These are phyloP conservation scores for Coemansia sp. DNA, from an alignment of 192 early-diverging fungal species.

Conservation along the genomic window DNA sequence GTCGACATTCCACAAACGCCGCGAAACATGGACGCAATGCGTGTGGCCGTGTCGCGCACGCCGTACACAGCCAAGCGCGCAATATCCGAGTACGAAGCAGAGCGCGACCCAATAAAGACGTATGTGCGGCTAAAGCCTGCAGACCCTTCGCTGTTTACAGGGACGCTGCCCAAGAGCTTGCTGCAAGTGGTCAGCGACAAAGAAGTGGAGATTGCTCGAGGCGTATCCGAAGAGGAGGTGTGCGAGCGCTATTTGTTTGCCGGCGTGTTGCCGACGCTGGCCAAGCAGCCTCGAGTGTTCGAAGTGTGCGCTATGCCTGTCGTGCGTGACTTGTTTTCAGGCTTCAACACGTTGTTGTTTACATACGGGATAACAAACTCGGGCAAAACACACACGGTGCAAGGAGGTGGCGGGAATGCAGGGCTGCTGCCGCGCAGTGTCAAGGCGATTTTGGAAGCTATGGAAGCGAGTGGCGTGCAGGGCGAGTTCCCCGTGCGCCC, in stretches of 20 bases:
- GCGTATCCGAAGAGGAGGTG: conserved; percentile 26
- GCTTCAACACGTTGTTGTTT: conserved; percentile 67
- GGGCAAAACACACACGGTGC: conserved; percentile 70
- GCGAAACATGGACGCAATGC: conserved; percentile 16
- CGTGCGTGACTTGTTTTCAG: conserved; percentile 55
- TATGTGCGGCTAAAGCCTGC: conserved; percentile 49
- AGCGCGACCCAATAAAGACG: conserved; percentile 51
- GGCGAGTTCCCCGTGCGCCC: conserved; percentile 42
- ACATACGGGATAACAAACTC: conserved; percentile 71
- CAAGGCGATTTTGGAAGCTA: conserved; percentile 59
- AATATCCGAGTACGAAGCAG: conserved; percentile 40
- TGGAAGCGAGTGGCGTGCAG: conserved; percentile 37
- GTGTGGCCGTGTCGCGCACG: conserved; percentile 35
- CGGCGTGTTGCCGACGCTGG: conserved; percentile 55
- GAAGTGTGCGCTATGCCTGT: conserved; percentile 60
- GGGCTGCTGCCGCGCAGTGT: conserved; percentile 64
- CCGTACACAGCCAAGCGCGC: conserved; percentile 47
- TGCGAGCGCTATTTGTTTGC: conserved; percentile 59
- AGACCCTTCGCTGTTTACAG: conserved; percentile 4
- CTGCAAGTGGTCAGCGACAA: conserved; percentile 52
- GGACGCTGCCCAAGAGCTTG: conserved; percentile 14
- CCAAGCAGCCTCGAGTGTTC: conserved; percentile 59
- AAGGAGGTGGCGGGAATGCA: conserved; percentile 50
- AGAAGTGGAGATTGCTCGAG: conserved; percentile 8
- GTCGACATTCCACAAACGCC: conserved; percentile 23